Conservation (phyloP, 192 early-diverging fungal genomes). For the Umbelopsis sp. region DNA sequence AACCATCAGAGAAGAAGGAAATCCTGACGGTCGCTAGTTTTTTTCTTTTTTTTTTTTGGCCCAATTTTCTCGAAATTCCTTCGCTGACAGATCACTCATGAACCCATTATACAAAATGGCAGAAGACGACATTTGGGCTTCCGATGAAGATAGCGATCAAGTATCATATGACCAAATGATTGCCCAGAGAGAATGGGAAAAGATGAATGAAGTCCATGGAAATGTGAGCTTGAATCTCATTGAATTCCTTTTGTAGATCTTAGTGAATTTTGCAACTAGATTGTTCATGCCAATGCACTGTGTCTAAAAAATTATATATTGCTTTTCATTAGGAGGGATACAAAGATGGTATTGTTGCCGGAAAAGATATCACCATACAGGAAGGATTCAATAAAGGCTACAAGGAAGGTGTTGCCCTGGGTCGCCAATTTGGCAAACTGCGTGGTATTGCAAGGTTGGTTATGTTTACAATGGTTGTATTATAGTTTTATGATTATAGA, state of each 20-base stretch:
- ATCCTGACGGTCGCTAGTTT: too few relatives aligned
- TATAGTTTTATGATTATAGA: background rate
- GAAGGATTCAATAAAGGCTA: slow-evolving; percentile 65
- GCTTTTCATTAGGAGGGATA: slow-evolving; percentile 52
- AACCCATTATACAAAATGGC: background rate
- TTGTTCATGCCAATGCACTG: too few relatives aligned
- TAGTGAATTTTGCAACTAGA: background rate
- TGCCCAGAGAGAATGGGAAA: slow-evolving; percentile 62
- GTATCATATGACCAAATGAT: slow-evolving; percentile 54
- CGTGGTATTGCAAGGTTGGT: slow-evolving; percentile 55
- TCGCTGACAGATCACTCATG: background rate
- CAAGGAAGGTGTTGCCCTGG: slow-evolving; percentile 53
- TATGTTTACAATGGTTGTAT: background rate
- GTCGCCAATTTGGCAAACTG: slow-evolving; percentile 51
- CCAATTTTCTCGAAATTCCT: background rate
- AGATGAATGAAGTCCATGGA: slow-evolving; percentile 62
- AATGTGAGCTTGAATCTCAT: slow-evolving; percentile 42
- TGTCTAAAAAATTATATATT: too few relatives aligned
- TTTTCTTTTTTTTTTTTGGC: background rate
- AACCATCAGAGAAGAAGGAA: too few relatives aligned
- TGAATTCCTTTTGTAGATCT: background rate
- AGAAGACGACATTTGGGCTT: slow-evolving; percentile 58
- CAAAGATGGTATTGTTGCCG: slow-evolving; percentile 65
- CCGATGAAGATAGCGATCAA: slow-evolving; percentile 42
- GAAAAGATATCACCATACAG: slow-evolving; percentile 59